Evolutionary conservation across 345 rosid species (phyloP).

Genomic region (Hibiscus mutabilis): DNA sequence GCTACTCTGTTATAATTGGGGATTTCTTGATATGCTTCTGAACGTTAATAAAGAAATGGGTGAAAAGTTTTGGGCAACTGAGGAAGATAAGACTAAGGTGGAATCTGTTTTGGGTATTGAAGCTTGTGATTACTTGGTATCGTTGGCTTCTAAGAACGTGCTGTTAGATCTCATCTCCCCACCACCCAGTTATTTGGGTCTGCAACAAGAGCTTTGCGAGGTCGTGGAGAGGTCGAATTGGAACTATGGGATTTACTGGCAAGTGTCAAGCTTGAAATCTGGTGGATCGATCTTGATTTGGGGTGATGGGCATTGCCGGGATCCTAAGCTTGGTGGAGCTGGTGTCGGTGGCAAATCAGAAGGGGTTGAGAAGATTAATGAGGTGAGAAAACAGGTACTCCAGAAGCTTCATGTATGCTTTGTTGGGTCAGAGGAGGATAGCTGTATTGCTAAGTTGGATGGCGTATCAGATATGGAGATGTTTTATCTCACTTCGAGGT

Average conservation of each 20-base stretch:
- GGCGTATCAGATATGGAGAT: conserved; percentile 58
- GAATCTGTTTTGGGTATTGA: conserved; percentile 72
- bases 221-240: conserved; percentile 64
- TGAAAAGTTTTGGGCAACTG: conserved; percentile 56
- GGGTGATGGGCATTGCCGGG: conserved; percentile 76
- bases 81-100: conserved; percentile 56
- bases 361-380: conserved; percentile 42
- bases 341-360: conserved; percentile 32
- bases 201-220: conserved; percentile 55
- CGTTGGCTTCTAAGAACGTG: conserved; percentile 39
- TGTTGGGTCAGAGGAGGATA: conserved; percentile 35
- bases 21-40: conserved; percentile 1
- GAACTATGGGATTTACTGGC: conserved; percentile 81
- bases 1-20: background rate
- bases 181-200: conserved; percentile 45
- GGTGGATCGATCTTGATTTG: conserved; percentile 64
- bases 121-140: conserved; percentile 63
- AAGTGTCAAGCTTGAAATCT: conserved; percentile 44
- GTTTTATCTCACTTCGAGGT: conserved; percentile 69
- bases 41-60: conserved; percentile 40
- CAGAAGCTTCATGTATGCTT: conserved; percentile 57
- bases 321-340: conserved; percentile 25
- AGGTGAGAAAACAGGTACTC: conserved; percentile 56
- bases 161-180: conserved; percentile 34
- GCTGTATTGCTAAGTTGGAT: conserved; percentile 32